These are phyloP conservation scores for Cyclaneusma minus DNA, from an alignment of 2,329 filamentous ascomycete genomes.

Conservation along the genomic window DNA sequence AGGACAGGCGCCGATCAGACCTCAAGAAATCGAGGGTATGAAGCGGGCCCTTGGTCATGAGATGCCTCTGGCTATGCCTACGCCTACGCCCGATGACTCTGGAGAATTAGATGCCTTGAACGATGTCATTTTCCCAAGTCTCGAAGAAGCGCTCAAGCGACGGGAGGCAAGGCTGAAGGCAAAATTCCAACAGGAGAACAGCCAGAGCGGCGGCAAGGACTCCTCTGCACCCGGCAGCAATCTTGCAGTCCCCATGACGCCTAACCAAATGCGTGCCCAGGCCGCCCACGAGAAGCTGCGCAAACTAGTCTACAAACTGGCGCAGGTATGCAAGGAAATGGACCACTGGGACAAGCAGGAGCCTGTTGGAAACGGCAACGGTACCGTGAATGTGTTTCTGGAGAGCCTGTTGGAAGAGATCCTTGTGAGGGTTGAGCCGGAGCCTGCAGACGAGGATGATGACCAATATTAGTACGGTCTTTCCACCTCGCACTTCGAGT, in stretches of 20 bases:
- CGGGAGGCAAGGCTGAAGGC: slow-evolving; percentile 46
- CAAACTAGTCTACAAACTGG: slow-evolving; percentile 67
- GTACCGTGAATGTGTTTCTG: slow-evolving; percentile 73
- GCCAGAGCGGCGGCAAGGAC: slow-evolving; percentile 21
- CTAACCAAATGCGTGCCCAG: slow-evolving; percentile 52
- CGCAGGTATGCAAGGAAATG: slow-evolving; percentile 74
- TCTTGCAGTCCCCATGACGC: too few relatives aligned
- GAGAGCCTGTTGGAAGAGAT: slow-evolving; percentile 92
- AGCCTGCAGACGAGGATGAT: slow-evolving; percentile 70
- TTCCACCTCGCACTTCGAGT: too few relatives aligned
- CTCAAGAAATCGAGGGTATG: too few relatives aligned
- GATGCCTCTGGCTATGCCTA: too few relatives aligned
- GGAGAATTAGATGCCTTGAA: slow-evolving; percentile 73
- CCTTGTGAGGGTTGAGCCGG: slow-evolving; percentile 75
- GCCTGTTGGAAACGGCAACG: slow-evolving; percentile 85
- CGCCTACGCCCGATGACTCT: slow-evolving; percentile 37
- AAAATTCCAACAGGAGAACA: slow-evolving; percentile 25
- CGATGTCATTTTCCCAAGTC: slow-evolving; percentile 81
- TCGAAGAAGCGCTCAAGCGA: slow-evolving; percentile 79
- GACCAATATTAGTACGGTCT: too few relatives aligned
- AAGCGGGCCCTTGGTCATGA: too few relatives aligned
- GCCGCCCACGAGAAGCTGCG: slow-evolving; percentile 69
- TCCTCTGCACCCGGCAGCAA: slow-evolving; percentile 19
- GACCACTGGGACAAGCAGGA: slow-evolving; percentile 76
- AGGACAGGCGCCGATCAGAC: too few relatives aligned